These are phyloP conservation scores for Astrothelium macrocarpum DNA, from an alignment of 495 filamentous ascomycete species.

Conservation along the genomic window DNA sequence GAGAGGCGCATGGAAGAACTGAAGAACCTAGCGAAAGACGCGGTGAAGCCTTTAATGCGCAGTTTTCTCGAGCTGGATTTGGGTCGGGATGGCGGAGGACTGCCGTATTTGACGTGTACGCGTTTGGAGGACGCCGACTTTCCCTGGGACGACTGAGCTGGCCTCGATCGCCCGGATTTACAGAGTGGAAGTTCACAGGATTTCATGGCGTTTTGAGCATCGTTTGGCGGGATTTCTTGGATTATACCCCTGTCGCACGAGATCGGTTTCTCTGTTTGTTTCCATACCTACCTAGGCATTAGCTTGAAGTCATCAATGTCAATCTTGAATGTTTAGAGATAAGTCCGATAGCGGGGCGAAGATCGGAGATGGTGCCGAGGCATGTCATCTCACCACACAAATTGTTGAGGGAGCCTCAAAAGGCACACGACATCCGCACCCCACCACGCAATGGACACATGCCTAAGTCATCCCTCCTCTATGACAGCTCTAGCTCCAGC, in stretches of 20 bases:
- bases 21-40: slow-evolving; percentile 68
- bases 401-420: not conserved
- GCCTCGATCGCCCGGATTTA: not conserved
- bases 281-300: not conserved
- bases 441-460: not conserved
- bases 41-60: slow-evolving; percentile 77
- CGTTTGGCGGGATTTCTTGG: not conserved
- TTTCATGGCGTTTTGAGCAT: not conserved
- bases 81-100: slow-evolving; percentile 36
- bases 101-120: slow-evolving; percentile 74
- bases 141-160: slow-evolving; percentile 51
- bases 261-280: not conserved
- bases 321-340: not conserved
- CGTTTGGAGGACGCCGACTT: slow-evolving; percentile 66
- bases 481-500: not conserved
- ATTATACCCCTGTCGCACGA: slow-evolving; percentile 5
- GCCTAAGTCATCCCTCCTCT: not conserved
- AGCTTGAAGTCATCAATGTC: not conserved
- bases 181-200: not conserved
- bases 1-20: slow-evolving; percentile 81
- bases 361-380: not conserved
- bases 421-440: not conserved
- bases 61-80: slow-evolving; percentile 71
- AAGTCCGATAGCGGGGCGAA: not conserved
- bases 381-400: slow-evolving; percentile 3